Conservation (phyloP, 129 eudicot species). For the Helianthus annuus region DNA sequence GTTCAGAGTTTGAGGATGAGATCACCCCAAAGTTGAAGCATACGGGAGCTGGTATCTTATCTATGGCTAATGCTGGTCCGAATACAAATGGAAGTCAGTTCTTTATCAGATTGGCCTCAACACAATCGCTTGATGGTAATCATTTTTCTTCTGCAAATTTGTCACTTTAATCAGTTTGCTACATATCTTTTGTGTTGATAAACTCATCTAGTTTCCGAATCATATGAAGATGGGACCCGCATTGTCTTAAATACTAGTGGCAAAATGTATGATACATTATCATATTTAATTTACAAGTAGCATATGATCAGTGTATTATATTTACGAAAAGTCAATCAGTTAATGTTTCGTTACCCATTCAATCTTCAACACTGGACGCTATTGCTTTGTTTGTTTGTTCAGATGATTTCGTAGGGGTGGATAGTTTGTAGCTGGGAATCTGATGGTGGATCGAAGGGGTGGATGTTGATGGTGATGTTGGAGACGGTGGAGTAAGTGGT, state of each 20-base stretch:
- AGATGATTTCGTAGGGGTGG: too few relatives aligned
- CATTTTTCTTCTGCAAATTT: not conserved
- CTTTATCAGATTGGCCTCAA: slow-evolving; percentile 89
- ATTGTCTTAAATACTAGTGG: slow-evolving; percentile 8
- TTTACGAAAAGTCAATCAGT: not conserved
- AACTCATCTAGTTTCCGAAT: not conserved
- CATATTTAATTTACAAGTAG: not conserved
- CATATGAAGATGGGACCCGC: slow-evolving; percentile 7
- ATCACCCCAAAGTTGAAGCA: slow-evolving; percentile 78
- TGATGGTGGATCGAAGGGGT: too few relatives aligned
- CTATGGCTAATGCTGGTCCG: slow-evolving; percentile 99
- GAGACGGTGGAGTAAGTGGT: too few relatives aligned
- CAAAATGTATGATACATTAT: not conserved
- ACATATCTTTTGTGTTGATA: not conserved
- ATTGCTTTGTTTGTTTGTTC: slow-evolving; percentile 1
- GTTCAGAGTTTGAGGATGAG: slow-evolving; percentile 91
- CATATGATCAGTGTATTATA: not conserved
- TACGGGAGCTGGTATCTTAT: slow-evolving; percentile 98
- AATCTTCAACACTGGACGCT: not conserved
- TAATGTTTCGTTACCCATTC: not conserved
- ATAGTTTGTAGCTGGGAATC: too few relatives aligned
- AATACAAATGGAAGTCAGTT: slow-evolving; percentile 98
- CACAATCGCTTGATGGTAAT: slow-evolving; percentile 85
- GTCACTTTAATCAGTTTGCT: slow-evolving; percentile 6
- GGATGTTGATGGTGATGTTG: too few relatives aligned